A percentile compares a stretch with the other conserved stretches of the same genome.
phyloP scores from a whole-genome alignment of 176 grass and related monocot genomes.

The Zizania latifolia region DNA sequence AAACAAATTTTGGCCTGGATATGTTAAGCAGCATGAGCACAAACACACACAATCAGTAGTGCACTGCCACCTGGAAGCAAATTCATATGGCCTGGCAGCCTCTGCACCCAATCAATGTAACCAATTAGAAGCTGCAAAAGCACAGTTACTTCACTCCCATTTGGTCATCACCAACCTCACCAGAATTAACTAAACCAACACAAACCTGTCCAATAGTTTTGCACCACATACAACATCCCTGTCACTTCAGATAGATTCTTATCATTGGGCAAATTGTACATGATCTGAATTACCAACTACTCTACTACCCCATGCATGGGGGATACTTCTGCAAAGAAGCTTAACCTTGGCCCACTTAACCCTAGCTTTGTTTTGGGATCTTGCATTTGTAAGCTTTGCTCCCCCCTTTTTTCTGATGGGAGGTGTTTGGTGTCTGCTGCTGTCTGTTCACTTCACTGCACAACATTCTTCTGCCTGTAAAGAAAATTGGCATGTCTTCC shows the following conservation, averaged over 20 bases:
- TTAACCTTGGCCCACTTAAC: slow-evolving; percentile 21
- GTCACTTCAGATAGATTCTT: slow-evolving; percentile 26
- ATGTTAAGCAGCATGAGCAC: too few relatives aligned
- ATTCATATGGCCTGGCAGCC: too few relatives aligned
- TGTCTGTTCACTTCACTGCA: slow-evolving; percentile 9
- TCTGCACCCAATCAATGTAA: too few relatives aligned
- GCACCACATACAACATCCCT: slow-evolving; percentile 34
- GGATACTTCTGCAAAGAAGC: slow-evolving; percentile 1
- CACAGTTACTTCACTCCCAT: too few relatives aligned
- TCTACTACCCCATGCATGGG: not conserved
- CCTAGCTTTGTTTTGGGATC: slow-evolving; percentile 26
- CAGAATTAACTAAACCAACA: slow-evolving; percentile 9
- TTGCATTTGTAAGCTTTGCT: not conserved
- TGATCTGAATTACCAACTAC: slow-evolving; percentile 7
- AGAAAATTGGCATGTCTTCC: slow-evolving; percentile 10
- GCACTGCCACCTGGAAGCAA: too few relatives aligned
- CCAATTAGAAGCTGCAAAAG: too few relatives aligned
- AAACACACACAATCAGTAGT: too few relatives aligned
- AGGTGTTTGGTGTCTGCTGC: slow-evolving; percentile 12
- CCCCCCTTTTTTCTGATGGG: slow-evolving; percentile 1
- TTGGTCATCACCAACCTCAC: too few relatives aligned
- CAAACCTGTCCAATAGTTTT: not conserved
- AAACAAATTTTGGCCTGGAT: too few relatives aligned
- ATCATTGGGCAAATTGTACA: slow-evolving; percentile 24
- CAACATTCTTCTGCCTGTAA: slow-evolving; percentile 33